Evolutionary conservation across 2,329 filamentous ascomycete species (phyloP), one percentile per base, ranked within the genome.

Genomic region (Colletotrichum lini): DNA sequence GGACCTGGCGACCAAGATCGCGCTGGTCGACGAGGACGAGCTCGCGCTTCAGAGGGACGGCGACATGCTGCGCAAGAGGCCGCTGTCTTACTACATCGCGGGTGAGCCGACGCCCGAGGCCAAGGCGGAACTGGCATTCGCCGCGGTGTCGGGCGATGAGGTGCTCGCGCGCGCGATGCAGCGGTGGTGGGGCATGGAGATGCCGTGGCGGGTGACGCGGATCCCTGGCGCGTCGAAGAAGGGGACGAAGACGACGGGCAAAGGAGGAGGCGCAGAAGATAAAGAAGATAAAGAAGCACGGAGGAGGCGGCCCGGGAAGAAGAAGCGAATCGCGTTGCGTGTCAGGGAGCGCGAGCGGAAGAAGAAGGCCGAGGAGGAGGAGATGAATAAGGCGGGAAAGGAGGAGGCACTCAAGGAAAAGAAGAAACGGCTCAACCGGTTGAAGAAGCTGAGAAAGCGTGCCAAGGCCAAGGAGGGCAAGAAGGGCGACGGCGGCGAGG

Each of bases 391-490:
- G 59, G 73, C 82, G 72, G 82, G 83, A 21, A 91, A 89, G 79
- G 88, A 90, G 76, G 85, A 89, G 74, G 85, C 87, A 59, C 74
- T 90, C 40, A 85, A 83, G 75, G 88, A 90, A 66, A 91, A 91
- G 83, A 90, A 90, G 82, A 90, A 90, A 80, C 83, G 88, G 74
- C 77, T 90, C 73, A 92, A 92, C 74, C 80, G 88, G 68, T 78
- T 86, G 75, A 90, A 88, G 82, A 91, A 91, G 81, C 74, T 90
- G 72, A 88, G 89, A 78, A 84, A 85, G 76, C 85, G 86, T 75
- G 84, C 85, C 53, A 91, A 91, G 80, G 88, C 86, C 73, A 89
- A 84, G 77, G 86, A 86, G 75, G 83, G 84, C 80, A 90, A 89
- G 75, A 74, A 79, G 76, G 77, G 54, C 3, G 61, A 26, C 7